A percentile compares a stretch with the other conserved stretches of the same genome.
Conservation (phyloP, 129 eudicot genomes). For the Solidago caesia region DNA sequence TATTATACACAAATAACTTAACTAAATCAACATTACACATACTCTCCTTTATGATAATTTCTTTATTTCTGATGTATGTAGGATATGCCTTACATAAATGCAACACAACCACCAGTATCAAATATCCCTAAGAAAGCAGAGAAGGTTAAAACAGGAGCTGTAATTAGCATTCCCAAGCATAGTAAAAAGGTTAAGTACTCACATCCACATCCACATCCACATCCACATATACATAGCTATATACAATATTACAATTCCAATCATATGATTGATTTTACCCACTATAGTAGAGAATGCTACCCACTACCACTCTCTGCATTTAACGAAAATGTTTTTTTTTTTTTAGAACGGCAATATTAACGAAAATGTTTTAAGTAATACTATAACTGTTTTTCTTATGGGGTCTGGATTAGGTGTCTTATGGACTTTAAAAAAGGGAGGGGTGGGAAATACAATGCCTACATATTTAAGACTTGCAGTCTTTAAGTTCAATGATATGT, state of each 20-base stretch:
- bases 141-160: slow-evolving; percentile 51
- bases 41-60: background rate
- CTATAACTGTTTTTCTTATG: background rate
- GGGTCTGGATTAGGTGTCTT: background rate
- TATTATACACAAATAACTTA: background rate
- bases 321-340: background rate
- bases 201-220: slow-evolving; percentile 10
- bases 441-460: background rate
- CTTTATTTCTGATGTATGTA: slow-evolving; percentile 12
- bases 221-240: background rate
- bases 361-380: background rate
- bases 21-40: background rate
- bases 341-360: too few relatives aligned
- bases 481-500: background rate
- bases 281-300: background rate
- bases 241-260: background rate
- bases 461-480: background rate
- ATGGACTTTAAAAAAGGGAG: background rate
- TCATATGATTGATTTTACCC: background rate
- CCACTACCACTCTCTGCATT: background rate
- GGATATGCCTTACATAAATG: slow-evolving; percentile 24
- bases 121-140: slow-evolving; percentile 59
- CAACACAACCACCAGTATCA: slow-evolving; percentile 63
- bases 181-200: slow-evolving; percentile 68
- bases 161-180: slow-evolving; percentile 68